Base-by-base conservation (phyloP, 371 early-diverging fungal genomes). In the Actinomortierella ambigua region DNA sequence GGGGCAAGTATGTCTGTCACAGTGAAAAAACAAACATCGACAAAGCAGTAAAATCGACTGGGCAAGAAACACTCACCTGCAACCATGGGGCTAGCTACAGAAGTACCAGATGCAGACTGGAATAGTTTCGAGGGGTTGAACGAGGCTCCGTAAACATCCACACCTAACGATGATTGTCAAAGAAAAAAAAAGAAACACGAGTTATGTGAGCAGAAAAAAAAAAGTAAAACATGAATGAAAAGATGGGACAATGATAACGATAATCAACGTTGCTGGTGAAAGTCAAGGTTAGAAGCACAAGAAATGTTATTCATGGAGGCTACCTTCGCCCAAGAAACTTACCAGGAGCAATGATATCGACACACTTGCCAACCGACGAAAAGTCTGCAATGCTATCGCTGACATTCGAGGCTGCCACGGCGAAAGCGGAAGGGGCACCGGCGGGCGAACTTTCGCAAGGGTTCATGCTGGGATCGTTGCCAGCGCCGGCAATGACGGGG, bases 31-130 rank as follows among this genome's bases (percentile, higher is more conserved):
- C n/a, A n/a, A n/a, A n/a, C n/a, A n/a, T n/a, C n/a, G n/a, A n/a
- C n/a, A n/a, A n/a, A n/a, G n/a, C n/a, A n/a, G n/a, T n/a, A n/a
- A n/a, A n/a, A n/a, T n/a, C n/a, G n/a, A n/a, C n/a, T n/a, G n/a
- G n/a, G n/a, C 14, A 14, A 44, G 14, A 34, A 44, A 18, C 27
- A 65, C 76, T 61, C 80, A 77, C 93, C 88, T 44, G 83, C 64
- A 22, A 84, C 81, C 60, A 86, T 90, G 17, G 93, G 93, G 52
- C 87, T 77, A 24, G 93, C 90, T 90, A 93, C 90, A 0, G 90
- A 90, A 24, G 92, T 93, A 20, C 93, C 93, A 41, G 86, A 80
- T 15, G 83, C 71, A 7, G 68, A 82, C 39, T 77, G 76, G 20
- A 71, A 76, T 26, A 64, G 77, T 40, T 43, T 63, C 28, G 44